Evolutionary conservation across 2,329 filamentous ascomycete species (phyloP), one percentile per base, ranked within the genome.

Genomic region (Colletotrichum camelliae): DNA sequence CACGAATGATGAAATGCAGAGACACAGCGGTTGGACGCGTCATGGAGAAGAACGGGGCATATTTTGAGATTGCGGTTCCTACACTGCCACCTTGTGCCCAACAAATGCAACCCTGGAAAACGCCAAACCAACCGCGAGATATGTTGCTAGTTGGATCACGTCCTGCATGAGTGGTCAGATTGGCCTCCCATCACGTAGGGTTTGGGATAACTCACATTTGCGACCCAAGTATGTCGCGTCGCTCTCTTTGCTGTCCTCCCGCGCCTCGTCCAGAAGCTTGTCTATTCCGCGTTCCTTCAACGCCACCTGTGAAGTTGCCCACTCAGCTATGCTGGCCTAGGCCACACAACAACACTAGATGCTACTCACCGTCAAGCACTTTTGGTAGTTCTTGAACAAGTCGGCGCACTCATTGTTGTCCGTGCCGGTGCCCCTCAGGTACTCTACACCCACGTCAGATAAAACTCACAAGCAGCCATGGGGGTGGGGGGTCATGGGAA

Each of bases 271-370:
- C 13, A 99, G 88, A 89, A 98, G 94, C 80, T 94, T 95, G 84
- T 98, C 96, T 82, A 99, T 98, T 73, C 97, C 97, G 80, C 94
- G 92, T 72, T 95, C 93, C 85, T 97, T 97, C 66, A 99, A 88
- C 4, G 94, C 96, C 86, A 92, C 93, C 96, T 98, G 79, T 21
- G 8, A 64, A 27, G 61, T 43, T 9, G 72, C 33, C 39, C 60
- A 57, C 15, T 9, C 43, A 52, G 43, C 39, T 27, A 62, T n/a
- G 29, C 15, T 13, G 4, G 58, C 27, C 8, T 21, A 10, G 58
- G 18, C 16, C 58, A 16, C 24, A 24, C 35, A 24, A 24, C 21
- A 10, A 35, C 31, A 64, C 31, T 39, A 18, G 9, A 7, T 35
- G 7, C 8, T 1, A 33, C 66, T 81, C 85, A 98, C 97, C 78